These are phyloP conservation scores for Lasiosphaeria ovina DNA, from an alignment of 495 filamentous ascomycete genomes.

Conservation along the genomic window DNA sequence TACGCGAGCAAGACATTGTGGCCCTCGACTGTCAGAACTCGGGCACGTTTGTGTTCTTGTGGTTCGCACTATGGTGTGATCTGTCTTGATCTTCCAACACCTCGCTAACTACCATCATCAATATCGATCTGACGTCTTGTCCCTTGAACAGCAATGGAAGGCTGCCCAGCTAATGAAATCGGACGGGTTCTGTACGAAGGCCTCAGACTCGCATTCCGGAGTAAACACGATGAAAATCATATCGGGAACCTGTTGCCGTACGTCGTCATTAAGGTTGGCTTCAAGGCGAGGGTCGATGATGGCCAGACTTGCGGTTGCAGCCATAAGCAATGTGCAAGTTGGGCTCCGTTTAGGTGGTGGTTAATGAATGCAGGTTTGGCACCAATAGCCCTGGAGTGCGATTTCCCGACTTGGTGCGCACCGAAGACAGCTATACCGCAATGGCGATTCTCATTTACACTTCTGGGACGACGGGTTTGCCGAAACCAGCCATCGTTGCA, in stretches of 20 bases:
- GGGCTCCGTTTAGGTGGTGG: constrained; percentile 38
- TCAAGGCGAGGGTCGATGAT: constrained; percentile 69
- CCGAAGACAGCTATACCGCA: constrained; percentile 50
- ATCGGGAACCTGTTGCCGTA: too few species aligned
- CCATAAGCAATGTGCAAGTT: constrained; percentile 55
- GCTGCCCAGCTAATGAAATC: too few species aligned
- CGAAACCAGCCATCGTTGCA: constrained; percentile 81
- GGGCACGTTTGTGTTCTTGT: constrained; percentile 50
- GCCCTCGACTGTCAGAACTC: constrained; percentile 86
- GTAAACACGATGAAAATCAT: too few species aligned
- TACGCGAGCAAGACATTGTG: constrained; percentile 75
- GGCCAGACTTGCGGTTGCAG: constrained; percentile 77
- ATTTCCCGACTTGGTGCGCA: constrained; percentile 59
- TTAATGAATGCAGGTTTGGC: constrained; percentile 57
- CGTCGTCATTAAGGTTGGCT: too few species aligned
- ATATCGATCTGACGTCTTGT: constrained; percentile 46
- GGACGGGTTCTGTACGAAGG: constrained; percentile 43
- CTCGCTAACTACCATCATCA: constrained; percentile 49
- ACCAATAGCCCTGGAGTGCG: constrained; percentile 44
- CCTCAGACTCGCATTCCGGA: constrained; percentile 34
- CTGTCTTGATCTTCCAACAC: constrained; percentile 16
- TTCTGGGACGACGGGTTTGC: constrained; percentile 83
- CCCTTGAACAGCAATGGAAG: background rate
- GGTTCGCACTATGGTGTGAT: constrained; percentile 44
- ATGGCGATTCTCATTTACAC: constrained; percentile 83